phyloP scores from a whole-genome alignment of 305 asterid genomes.

The Nicotiana rustica region DNA sequence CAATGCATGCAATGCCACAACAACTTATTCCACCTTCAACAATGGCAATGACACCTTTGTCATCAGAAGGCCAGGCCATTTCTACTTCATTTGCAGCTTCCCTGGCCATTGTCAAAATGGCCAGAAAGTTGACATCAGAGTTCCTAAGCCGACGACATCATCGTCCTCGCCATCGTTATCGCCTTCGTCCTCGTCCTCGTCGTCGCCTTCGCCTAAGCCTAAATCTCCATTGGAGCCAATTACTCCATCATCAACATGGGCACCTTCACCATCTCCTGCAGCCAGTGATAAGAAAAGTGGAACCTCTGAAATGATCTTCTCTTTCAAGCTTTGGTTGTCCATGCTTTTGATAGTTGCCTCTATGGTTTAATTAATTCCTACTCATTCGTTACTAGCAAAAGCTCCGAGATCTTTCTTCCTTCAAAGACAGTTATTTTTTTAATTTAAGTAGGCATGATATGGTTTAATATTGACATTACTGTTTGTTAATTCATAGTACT shows the following conservation, averaged over 20 bases:
- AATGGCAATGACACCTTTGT: slow-evolving; percentile 64
- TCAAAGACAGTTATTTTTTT: neutral
- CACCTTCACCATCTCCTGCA: slow-evolving; percentile 27
- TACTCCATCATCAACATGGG: slow-evolving; percentile 1
- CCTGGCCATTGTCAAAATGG: slow-evolving; percentile 65
- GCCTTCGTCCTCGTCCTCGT: neutral
- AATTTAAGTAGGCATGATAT: neutral
- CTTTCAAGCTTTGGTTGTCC: neutral
- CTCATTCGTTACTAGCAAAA: neutral
- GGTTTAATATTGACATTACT: neutral
- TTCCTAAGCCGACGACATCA: slow-evolving; percentile 29
- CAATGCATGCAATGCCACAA: slow-evolving; percentile 59
- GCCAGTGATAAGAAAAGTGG: neutral
- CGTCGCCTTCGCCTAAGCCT: neutral
- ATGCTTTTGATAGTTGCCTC: neutral
- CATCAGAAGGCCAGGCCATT: slow-evolving; percentile 55
- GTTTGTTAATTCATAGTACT: neutral
- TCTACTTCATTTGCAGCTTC: slow-evolving; percentile 58
- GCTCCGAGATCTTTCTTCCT: neutral
- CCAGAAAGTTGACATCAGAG: slow-evolving; percentile 66
- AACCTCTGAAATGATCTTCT: neutral
- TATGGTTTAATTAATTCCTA: neutral
- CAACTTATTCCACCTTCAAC: slow-evolving; percentile 42
- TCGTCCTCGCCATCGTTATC: slow-evolving; percentile 24
- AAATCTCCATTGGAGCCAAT: neutral